Conservation (phyloP, 2,329 filamentous ascomycete species). For the Bipolaris sorokiniana region DNA sequence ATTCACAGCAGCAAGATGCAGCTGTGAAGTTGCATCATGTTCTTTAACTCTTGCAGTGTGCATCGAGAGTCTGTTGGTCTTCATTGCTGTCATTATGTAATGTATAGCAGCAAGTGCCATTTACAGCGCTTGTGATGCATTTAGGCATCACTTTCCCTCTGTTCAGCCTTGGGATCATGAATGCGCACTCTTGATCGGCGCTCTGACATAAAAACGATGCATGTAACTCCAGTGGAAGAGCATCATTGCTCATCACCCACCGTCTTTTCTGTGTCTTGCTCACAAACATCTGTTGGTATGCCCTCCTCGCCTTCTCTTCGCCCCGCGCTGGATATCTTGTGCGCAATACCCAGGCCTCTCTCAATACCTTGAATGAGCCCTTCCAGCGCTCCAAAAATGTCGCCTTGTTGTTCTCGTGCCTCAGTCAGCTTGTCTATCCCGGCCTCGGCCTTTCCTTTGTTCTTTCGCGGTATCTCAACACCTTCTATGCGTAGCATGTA, state of each 20-base stretch:
- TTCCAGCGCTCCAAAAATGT: slow-evolving; percentile 47
- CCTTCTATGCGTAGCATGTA: slow-evolving; percentile 71
- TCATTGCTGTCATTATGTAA: background rate
- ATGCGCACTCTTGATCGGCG: background rate
- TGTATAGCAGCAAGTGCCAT: background rate
- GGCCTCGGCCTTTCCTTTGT: slow-evolving; percentile 38
- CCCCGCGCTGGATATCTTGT: slow-evolving; percentile 38
- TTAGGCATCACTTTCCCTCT: background rate
- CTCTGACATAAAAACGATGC: background rate
- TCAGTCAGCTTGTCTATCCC: slow-evolving; percentile 38
- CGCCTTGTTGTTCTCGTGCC: slow-evolving; percentile 42
- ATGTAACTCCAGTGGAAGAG: background rate
- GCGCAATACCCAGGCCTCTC: slow-evolving; percentile 41
- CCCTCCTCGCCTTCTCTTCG: slow-evolving; percentile 18
- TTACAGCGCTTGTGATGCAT: background rate
- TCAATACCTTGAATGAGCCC: slow-evolving; percentile 47
- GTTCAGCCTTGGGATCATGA: background rate
- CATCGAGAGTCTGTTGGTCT: background rate
- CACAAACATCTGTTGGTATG: slow-evolving; percentile 7
- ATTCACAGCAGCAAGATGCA: background rate
- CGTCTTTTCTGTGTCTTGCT: slow-evolving; percentile 10
- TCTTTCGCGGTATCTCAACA: slow-evolving; percentile 44
- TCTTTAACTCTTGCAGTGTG: background rate
- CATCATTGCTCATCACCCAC: slow-evolving; percentile 10
- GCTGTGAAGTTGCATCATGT: background rate